These are phyloP conservation scores for Podospora didyma DNA, from an alignment of 495 filamentous ascomycete genomes.

Conservation along the genomic window DNA sequence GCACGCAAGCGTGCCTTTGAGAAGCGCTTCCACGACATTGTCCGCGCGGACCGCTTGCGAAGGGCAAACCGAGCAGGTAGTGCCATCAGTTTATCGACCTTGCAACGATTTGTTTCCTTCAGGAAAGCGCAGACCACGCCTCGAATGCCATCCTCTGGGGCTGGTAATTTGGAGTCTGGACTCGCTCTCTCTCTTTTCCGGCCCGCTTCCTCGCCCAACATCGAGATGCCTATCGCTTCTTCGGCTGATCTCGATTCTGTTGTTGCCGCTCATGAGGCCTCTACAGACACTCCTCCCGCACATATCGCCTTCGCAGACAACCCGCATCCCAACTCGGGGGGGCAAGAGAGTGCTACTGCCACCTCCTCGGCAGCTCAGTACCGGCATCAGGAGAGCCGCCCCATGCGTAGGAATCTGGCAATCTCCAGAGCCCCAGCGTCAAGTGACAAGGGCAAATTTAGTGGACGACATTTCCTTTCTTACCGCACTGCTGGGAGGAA, in stretches of 20 bases:
- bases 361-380: conserved; percentile 9
- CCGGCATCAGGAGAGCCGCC: background rate
- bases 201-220: background rate
- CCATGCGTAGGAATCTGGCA: conserved; percentile 3
- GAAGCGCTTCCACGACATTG: conserved; percentile 56
- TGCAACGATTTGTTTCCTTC: conserved; percentile 14
- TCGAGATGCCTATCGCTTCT: background rate
- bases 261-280: background rate
- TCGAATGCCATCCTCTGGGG: background rate
- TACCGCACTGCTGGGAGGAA: conserved; percentile 56
- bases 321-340: conserved; percentile 5
- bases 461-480: conserved; percentile 23
- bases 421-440: background rate
- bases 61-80: conserved; percentile 10
- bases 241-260: background rate
- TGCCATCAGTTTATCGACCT: conserved; percentile 2
- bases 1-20: conserved; percentile 71
- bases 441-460: conserved; percentile 7
- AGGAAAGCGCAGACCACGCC: conserved; percentile 8
- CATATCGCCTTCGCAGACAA: conserved; percentile 24
- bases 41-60: conserved; percentile 43
- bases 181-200: background rate
- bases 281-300: background rate
- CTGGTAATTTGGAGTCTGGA: background rate
- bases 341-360: background rate